Percentiles rank a stretch among this genome's conserved stretches.
phyloP scores from a whole-genome alignment of 495 filamentous ascomycete species.

The Tuber calosporum region DNA sequence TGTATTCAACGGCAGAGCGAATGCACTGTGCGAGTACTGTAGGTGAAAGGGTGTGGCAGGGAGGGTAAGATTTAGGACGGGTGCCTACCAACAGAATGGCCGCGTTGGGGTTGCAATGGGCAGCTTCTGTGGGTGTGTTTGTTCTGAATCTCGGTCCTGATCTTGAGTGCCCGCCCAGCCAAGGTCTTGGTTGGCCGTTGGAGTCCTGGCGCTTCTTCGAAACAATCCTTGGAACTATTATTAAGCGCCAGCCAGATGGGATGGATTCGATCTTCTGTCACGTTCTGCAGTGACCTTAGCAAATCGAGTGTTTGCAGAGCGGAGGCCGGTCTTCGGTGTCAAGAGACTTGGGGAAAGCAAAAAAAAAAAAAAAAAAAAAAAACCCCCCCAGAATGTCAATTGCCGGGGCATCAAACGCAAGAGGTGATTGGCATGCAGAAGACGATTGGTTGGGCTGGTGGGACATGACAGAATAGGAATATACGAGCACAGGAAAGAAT shows the following conservation, averaged over 20 bases:
- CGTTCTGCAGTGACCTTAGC: constrained; percentile 31
- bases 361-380: constrained; percentile 1
- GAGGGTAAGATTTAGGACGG: neutral
- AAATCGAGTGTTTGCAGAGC: neutral
- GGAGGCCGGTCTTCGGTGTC: neutral
- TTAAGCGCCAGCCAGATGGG: constrained; percentile 41
- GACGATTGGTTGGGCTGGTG: constrained; percentile 23
- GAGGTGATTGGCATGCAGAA: constrained; percentile 12
- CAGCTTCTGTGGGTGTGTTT: neutral
- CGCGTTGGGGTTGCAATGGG: constrained; percentile 4
- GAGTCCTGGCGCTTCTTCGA: constrained; percentile 39
- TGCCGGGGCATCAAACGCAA: constrained; percentile 17
- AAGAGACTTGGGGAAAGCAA: neutral
- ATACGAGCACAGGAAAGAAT: neutral
- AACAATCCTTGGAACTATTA: constrained; percentile 36
- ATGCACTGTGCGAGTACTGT: too few species aligned
- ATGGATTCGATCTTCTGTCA: constrained; percentile 30
- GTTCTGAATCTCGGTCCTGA: neutral
- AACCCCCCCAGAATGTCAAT: constrained; percentile 31
- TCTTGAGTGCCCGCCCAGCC: neutral
- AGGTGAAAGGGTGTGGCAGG: constrained; percentile 1
- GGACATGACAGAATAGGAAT: neutral
- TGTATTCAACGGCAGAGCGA: constrained; percentile 9
- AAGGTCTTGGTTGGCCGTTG: constrained; percentile 28
- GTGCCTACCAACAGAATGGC: constrained; percentile 1